These are phyloP conservation scores for Saturnispora quitensis DNA, from an alignment of 805 yeast genomes.

Conservation along the genomic window DNA sequence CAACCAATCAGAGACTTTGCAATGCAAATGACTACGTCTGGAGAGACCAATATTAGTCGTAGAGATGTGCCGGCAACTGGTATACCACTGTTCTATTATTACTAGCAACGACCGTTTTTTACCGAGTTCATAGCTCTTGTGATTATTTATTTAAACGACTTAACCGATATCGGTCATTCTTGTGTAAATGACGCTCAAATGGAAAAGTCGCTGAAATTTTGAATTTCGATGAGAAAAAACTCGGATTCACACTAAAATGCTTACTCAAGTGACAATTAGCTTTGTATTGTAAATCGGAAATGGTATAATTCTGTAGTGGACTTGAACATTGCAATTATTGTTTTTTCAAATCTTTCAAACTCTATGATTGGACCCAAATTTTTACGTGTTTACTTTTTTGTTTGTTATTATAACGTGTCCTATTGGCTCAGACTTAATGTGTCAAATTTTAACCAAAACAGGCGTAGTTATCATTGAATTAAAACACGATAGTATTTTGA, in stretches of 20 bases:
- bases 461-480: no score
- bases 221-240: background rate
- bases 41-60: background rate
- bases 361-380: background rate
- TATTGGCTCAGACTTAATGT: background rate
- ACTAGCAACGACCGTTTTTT: background rate
- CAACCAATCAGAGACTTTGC: background rate
- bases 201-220: background rate
- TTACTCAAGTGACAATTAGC: background rate
- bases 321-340: background rate
- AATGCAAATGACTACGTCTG: background rate
- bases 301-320: background rate
- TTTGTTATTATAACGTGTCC: background rate
- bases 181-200: background rate
- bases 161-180: slow-evolving; percentile 2
- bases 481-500: background rate
- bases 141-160: background rate
- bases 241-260: background rate
- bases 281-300: background rate
- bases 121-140: background rate
- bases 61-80: no score
- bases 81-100: background rate
- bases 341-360: background rate
- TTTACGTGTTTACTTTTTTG: background rate
- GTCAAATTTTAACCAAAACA: background rate